Evolutionary conservation across 257 asterid genomes (phyloP).

Genomic region (Lycium barbarum): DNA sequence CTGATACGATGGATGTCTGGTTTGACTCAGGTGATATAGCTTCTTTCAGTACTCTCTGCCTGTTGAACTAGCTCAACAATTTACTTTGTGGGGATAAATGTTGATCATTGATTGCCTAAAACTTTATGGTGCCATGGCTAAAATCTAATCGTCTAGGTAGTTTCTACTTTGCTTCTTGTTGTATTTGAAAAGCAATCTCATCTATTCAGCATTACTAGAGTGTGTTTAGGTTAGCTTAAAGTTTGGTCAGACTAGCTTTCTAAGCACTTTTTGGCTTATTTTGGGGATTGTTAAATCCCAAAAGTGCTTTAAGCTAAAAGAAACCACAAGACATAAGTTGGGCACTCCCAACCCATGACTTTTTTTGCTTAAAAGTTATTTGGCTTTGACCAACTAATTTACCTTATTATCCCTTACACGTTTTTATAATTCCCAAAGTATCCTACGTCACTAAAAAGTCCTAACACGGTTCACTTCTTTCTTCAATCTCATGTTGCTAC

Average conservation of each 20-base stretch:
- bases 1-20: constrained; percentile 99
- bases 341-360: not conserved
- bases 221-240: not conserved
- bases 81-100: not conserved
- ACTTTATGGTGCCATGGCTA: not conserved
- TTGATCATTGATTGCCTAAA: not conserved
- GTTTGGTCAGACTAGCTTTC: not conserved
- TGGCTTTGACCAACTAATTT: not conserved
- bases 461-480: not conserved
- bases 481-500: not conserved
- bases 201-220: not conserved
- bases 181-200: constrained; percentile 13
- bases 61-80: constrained; percentile 15
- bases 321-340: not conserved
- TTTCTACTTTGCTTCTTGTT: not conserved
- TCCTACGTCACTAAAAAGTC: not conserved
- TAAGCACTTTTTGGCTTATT: not conserved
- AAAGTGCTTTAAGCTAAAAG: not conserved
- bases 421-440: not conserved
- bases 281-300: too few relatives aligned
- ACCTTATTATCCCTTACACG: not conserved
- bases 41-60: not conserved
- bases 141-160: not conserved
- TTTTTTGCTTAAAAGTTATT: not conserved
- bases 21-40: constrained; percentile 84